Evolutionary conservation across 371 early-diverging fungal genomes (phyloP).

Genomic region (Phascolomyces articulosus): DNA sequence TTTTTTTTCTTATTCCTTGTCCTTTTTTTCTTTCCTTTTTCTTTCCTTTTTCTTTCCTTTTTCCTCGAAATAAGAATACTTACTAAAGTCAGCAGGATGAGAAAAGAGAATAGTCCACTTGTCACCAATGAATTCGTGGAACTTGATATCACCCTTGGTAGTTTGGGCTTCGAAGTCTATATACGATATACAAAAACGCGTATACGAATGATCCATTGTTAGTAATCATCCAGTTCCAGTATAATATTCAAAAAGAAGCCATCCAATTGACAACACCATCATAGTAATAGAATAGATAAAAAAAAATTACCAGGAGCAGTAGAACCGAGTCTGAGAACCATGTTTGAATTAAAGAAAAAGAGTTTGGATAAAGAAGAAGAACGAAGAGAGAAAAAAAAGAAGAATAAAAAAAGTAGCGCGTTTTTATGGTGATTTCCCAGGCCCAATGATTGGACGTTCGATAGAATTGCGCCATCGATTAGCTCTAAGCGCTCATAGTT

Average conservation of each 20-base stretch:
- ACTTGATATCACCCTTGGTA: conserved; percentile 85
- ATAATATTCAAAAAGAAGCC: no score
- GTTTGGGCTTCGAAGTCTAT: conserved; percentile 83
- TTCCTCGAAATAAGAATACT: conserved; percentile 16
- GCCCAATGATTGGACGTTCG: not conserved
- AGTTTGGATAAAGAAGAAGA: conserved; percentile 7
- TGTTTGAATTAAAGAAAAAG: conserved; percentile 14
- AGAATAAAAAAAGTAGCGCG: conserved; percentile 7
- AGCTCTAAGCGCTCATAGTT: not conserved
- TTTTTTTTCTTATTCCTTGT: no score
- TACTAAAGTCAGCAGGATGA: conserved; percentile 94
- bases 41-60: no score
- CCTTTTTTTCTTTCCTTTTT: no score
- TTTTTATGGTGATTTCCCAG: not conserved
- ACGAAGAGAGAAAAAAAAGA: conserved; percentile 11
- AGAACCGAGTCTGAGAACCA: conserved; percentile 67
- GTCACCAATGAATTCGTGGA: conserved; percentile 87
- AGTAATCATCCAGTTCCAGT: no score
- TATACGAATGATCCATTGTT: no score
- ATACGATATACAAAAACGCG: no score
- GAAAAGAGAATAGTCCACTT: conserved; percentile 95
- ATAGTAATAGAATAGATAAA: no score
- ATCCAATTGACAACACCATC: no score
- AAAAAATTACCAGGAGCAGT: conserved; percentile 56
- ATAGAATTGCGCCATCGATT: conserved; percentile 6